These are phyloP conservation scores for Pinus taeda DNA, from an alignment of 75 land plant genomes.

Conservation along the genomic window DNA sequence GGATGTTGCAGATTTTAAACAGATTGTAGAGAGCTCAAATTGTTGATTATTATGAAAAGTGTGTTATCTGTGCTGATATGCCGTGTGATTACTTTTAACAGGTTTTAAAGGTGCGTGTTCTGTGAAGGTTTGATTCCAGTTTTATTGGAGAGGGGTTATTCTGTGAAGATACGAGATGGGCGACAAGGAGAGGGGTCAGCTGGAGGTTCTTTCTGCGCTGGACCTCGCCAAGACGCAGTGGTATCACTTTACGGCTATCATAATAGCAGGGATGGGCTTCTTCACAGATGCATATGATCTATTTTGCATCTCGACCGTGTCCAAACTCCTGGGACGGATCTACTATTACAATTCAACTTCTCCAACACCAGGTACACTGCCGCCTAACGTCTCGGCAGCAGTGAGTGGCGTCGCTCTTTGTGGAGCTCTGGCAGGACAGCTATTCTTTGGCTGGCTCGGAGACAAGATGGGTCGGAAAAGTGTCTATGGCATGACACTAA, in stretches of 20 bases:
- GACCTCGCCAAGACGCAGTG: constrained; percentile 26
- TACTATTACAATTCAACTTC: constrained; percentile 27
- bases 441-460: constrained; percentile 49
- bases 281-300: constrained; percentile 42
- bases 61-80: no score
- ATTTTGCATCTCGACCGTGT: constrained; percentile 32
- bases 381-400: constrained; percentile 38
- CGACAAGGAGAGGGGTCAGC: neutral
- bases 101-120: no score
- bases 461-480: constrained; percentile 47
- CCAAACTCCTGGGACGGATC: constrained; percentile 27
- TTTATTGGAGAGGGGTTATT: no score
- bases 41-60: no score
- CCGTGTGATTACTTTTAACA: no score
- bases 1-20: no score
- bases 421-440: constrained; percentile 45
- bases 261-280: constrained; percentile 42
- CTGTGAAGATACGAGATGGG: no score
- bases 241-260: constrained; percentile 34
- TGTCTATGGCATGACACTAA: constrained; percentile 51
- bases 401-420: constrained; percentile 48
- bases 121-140: no score
- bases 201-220: constrained; percentile 4
- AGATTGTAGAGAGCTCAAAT: no score
- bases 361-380: constrained; percentile 30